Percentiles rank a stretch among this genome's conserved stretches.
These are phyloP conservation scores for Vigna unguiculata DNA, from an alignment of 306 rosid genomes.

Conservation along the genomic window DNA sequence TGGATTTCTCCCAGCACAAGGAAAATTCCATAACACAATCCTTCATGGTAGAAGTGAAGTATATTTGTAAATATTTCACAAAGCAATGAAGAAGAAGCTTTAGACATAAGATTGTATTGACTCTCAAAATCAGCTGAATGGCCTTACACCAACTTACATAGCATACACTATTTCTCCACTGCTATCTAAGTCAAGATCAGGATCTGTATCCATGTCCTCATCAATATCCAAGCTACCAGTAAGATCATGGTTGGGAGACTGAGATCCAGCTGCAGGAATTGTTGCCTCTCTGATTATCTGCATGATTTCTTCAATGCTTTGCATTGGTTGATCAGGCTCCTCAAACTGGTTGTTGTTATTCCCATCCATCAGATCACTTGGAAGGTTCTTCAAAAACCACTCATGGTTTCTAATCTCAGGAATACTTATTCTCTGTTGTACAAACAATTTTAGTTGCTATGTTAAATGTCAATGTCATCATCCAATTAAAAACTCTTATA, in stretches of 20 bases:
- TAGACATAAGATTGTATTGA: slow-evolving; percentile 8
- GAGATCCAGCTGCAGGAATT: slow-evolving; percentile 80
- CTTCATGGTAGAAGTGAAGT: slow-evolving; percentile 19
- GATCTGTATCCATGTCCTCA: slow-evolving; percentile 89
- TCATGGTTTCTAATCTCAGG: slow-evolving; percentile 90
- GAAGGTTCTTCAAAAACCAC: slow-evolving; percentile 93
- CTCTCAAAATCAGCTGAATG: too few relatives aligned
- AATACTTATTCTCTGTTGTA: slow-evolving; percentile 80
- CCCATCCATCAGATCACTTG: slow-evolving; percentile 81
- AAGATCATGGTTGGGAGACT: slow-evolving; percentile 70
- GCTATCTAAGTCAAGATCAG: slow-evolving; percentile 89
- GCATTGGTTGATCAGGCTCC: slow-evolving; percentile 91
- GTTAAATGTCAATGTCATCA: slow-evolving; percentile 21
- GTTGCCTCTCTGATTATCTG: slow-evolving; percentile 87
- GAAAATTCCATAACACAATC: slow-evolving; percentile 47
- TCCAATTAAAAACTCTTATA: background rate
- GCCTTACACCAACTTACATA: slow-evolving; percentile 49
- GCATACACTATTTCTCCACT: slow-evolving; percentile 95
- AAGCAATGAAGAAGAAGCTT: slow-evolving; percentile 30
- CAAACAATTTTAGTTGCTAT: slow-evolving; percentile 16
- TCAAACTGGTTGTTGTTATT: slow-evolving; percentile 63
- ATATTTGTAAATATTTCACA: slow-evolving; percentile 42
- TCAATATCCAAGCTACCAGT: slow-evolving; percentile 89
- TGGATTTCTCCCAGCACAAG: slow-evolving; percentile 35
- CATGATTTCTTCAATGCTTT: slow-evolving; percentile 87